A percentile compares a stretch with the other conserved stretches of the same genome.
phyloP scores from a whole-genome alignment of 176 grass and related monocot species.

The Phragmites australis region DNA sequence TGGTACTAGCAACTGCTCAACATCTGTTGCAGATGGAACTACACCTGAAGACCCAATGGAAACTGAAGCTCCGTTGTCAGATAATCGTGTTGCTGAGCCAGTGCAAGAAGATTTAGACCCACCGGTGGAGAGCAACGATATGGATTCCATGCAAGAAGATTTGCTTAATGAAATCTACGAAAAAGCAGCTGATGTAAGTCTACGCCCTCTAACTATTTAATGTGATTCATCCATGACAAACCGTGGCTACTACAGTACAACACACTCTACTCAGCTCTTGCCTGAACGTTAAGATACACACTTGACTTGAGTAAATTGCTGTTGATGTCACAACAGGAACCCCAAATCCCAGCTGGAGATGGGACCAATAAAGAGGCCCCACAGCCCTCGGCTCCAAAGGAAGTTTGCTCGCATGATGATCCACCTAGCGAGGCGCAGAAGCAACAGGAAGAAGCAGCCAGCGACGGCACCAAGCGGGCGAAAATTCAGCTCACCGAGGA shows the following conservation, averaged over 20 bases:
- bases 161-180: slow-evolving; percentile 70
- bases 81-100: slow-evolving; percentile 19
- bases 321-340: slow-evolving; percentile 31
- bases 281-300: neutral
- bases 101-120: slow-evolving; percentile 36
- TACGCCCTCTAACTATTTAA: neutral
- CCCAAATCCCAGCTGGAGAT: neutral
- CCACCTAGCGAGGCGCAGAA: slow-evolving; percentile 5
- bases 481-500: slow-evolving; percentile 62
- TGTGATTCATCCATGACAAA: neutral
- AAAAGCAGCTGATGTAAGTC: slow-evolving; percentile 57
- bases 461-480: neutral
- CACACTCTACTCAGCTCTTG: neutral
- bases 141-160: slow-evolving; percentile 64
- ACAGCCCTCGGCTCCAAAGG: neutral
- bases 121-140: slow-evolving; percentile 38
- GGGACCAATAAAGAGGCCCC: neutral
- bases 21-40: slow-evolving; percentile 47
- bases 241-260: neutral
- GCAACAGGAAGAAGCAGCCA: slow-evolving; percentile 1
- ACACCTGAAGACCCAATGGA: slow-evolving; percentile 34
- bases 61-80: slow-evolving; percentile 22
- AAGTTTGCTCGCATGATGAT: neutral
- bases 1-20: neutral
- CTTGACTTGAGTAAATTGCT: neutral